Evolutionary conservation across 1,284 basidiomycete genomes (phyloP).

Genomic region (Ganoderma lingzhi): DNA sequence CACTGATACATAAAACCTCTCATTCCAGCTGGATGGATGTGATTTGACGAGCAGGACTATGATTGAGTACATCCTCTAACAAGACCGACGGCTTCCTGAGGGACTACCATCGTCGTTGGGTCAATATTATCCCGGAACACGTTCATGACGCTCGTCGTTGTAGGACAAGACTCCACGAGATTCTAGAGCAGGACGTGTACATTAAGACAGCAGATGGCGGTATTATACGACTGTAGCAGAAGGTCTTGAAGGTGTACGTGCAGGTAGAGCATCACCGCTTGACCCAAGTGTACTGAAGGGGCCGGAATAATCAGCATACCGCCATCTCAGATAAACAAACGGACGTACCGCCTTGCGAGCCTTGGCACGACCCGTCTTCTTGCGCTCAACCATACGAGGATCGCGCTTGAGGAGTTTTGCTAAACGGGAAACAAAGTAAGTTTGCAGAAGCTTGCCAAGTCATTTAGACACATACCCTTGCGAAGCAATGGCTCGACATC

Average conservation of each 20-base stretch:
- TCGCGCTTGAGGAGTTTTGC: conserved; percentile 91
- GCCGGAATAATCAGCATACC: conserved; percentile 13
- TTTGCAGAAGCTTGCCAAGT: not conserved
- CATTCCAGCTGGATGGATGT: too few relatives aligned
- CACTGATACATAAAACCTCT: not conserved
- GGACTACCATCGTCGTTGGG: too few relatives aligned
- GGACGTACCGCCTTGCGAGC: conserved; percentile 87
- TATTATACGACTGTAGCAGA: conserved; percentile 26
- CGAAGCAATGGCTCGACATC: conserved; percentile 72
- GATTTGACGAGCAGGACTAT: too few relatives aligned
- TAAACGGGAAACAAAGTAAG: conserved; percentile 41
- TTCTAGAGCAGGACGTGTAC: conserved; percentile 14
- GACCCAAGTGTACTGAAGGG: conserved; percentile 87
- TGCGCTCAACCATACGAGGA: conserved; percentile 97
- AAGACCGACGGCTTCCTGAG: too few relatives aligned
- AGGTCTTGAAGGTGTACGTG: not conserved
- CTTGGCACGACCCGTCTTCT: conserved; percentile 94
- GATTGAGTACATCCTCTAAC: not conserved
- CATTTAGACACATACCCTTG: conserved; percentile 59
- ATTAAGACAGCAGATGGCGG: conserved; percentile 28
- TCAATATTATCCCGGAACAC: not conserved
- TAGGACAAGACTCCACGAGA: not conserved
- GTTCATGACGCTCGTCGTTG: not conserved
- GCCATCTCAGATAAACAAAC: conserved; percentile 3
- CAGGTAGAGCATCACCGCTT: conserved; percentile 71